Percentiles rank a stretch among this genome's conserved stretches.
Evolutionary conservation across 2,329 filamentous ascomycete species (phyloP).

Genomic region (Ascochyta pisi): DNA sequence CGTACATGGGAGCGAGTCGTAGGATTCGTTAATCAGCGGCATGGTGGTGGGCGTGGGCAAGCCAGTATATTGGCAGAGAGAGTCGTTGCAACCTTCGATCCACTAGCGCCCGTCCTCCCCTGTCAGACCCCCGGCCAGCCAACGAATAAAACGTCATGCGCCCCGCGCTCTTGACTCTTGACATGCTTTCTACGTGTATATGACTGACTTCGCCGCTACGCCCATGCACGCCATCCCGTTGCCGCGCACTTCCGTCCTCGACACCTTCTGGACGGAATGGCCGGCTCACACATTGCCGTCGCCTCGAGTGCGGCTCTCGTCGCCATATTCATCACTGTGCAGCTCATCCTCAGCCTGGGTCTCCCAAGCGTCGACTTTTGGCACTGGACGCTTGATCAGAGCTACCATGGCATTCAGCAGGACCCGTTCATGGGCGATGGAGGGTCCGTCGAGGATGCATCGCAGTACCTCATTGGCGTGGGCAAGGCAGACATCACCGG

Average conservation of each 20-base stretch:
- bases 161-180: not conserved
- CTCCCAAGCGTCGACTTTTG: slow-evolving; percentile 47
- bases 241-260: slow-evolving; percentile 26
- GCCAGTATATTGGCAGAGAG: slow-evolving; percentile 6
- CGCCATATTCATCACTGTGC: slow-evolving; percentile 42
- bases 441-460: slow-evolving; percentile 45
- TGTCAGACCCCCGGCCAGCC: slow-evolving; percentile 19
- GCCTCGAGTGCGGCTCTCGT: slow-evolving; percentile 47
- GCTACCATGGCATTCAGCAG: slow-evolving; percentile 30
- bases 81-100: not conserved
- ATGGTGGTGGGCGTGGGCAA: slow-evolving; percentile 52
- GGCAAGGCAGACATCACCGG: slow-evolving; percentile 78
- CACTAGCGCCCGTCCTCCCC: slow-evolving; percentile 15
- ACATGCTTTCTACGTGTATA: slow-evolving; percentile 4
- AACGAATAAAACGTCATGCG: slow-evolving; percentile 25
- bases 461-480: slow-evolving; percentile 69
- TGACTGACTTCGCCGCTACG: slow-evolving; percentile 1
- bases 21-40: slow-evolving; percentile 72
- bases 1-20: slow-evolving; percentile 84
- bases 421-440: slow-evolving; percentile 33
- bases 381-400: slow-evolving; percentile 40
- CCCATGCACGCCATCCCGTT: not conserved
- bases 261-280: slow-evolving; percentile 41
- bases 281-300: slow-evolving; percentile 48
- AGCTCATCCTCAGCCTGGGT: slow-evolving; percentile 45